phyloP scores from a whole-genome alignment of 2,329 filamentous ascomycete species.

The Akanthomyces uredinophilus region DNA sequence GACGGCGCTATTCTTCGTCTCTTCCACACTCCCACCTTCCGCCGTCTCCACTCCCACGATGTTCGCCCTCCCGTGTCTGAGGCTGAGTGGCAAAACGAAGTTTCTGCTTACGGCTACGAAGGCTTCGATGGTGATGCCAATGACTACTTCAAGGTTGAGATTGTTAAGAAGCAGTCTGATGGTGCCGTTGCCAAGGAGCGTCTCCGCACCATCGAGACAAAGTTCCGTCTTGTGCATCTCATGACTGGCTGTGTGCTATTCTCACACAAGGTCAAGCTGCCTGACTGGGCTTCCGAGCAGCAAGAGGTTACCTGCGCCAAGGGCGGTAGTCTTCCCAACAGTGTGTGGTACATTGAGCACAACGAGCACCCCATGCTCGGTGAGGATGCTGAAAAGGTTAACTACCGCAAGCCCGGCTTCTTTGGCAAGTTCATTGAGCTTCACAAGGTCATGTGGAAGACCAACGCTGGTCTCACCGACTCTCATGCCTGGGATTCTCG shows the following conservation, averaged over 20 bases:
- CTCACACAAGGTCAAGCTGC: conserved; percentile 98
- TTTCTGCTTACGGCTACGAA: conserved; percentile 95
- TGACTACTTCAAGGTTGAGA: conserved; percentile 91
- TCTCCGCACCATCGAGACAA: conserved; percentile 88
- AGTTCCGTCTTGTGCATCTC: conserved; percentile 89
- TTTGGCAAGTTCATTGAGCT: conserved; percentile 97
- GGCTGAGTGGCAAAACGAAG: conserved; percentile 91
- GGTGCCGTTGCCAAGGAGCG: conserved; percentile 74
- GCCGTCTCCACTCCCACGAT: conserved; percentile 93
- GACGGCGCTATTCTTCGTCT: conserved; percentile 78
- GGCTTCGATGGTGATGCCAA: conserved; percentile 97
- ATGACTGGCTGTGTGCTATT: conserved; percentile 97
- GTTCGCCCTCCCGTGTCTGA: conserved; percentile 82
- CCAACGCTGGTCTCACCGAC: conserved; percentile 92
- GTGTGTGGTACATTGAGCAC: conserved; percentile 91
- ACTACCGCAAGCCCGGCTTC: conserved; percentile 92
- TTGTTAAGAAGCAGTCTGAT: conserved; percentile 83
- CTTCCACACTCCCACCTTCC: conserved; percentile 77
- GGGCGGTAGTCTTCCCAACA: conserved; percentile 89
- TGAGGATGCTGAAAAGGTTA: conserved; percentile 80
- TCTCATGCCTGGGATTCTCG: conserved; percentile 98
- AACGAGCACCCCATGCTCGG: conserved; percentile 79
- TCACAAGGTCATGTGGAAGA: conserved; percentile 98
- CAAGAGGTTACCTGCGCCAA: conserved; percentile 98
- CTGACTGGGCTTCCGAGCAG: conserved; percentile 96